A percentile compares a stretch with the other conserved stretches of the same genome.
Conservation (phyloP, 176 grass and related monocot genomes). For the Oryza meyeriana region DNA sequence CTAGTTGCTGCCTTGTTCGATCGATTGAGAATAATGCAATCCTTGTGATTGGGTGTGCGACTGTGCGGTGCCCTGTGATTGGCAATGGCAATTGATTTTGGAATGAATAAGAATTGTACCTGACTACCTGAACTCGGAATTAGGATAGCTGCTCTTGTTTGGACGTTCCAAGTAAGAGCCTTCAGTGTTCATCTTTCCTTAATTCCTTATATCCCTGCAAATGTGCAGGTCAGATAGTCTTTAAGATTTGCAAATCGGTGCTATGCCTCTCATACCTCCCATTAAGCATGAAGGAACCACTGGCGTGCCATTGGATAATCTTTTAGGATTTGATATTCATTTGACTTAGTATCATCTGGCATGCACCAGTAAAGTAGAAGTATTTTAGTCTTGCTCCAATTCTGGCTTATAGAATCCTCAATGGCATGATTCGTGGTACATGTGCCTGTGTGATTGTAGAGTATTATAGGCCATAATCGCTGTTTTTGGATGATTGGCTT, state of each 20-base stretch:
- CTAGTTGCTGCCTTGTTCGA: not conserved
- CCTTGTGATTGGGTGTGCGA: slow-evolving; percentile 5
- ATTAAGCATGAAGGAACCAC: not conserved
- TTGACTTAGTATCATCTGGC: no score
- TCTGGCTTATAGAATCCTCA: not conserved
- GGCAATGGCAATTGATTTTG: not conserved
- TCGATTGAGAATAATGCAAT: slow-evolving; percentile 13
- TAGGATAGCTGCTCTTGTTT: not conserved
- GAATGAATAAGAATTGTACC: slow-evolving; percentile 12
- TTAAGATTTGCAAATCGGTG: not conserved
- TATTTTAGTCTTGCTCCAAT: not conserved
- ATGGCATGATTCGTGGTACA: not conserved
- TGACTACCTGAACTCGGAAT: not conserved
- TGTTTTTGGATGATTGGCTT: not conserved
- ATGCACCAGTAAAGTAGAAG: not conserved
- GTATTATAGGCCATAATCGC: not conserved
- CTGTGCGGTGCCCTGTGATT: not conserved
- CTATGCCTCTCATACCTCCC: not conserved
- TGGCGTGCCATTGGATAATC: not conserved
- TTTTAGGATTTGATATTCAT: not conserved
- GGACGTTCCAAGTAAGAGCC: not conserved
- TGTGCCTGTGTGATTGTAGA: not conserved
- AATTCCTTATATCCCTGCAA: not conserved
- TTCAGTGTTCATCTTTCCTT: not conserved
- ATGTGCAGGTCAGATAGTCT: not conserved